Conservation (phyloP, 192 early-diverging fungal genomes). For the Backusella tarrabulga region DNA sequence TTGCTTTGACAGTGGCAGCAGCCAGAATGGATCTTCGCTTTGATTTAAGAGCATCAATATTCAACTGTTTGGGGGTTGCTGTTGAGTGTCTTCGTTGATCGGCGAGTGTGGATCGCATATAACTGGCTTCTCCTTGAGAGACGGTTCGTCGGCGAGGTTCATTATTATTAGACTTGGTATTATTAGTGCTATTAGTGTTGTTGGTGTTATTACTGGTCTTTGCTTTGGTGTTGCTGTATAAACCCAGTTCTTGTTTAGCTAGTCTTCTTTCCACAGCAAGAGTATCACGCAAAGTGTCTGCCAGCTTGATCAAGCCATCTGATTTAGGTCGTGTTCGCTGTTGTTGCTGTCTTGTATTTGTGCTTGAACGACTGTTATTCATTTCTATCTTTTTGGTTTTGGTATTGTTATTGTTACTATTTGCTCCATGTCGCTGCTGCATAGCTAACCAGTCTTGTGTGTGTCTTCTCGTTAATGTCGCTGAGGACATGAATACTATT, state of each 20-base stretch:
- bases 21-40: background rate
- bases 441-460: constrained; percentile 7
- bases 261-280: constrained; percentile 5
- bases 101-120: constrained; percentile 7
- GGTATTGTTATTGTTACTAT: background rate
- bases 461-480: background rate
- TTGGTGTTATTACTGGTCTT: background rate
- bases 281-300: constrained; percentile 10
- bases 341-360: background rate
- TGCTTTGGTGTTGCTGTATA: background rate
- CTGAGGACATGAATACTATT: background rate
- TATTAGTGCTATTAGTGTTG: background rate
- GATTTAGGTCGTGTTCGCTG: background rate
- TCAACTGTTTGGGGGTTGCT: background rate
- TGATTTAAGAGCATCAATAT: background rate
- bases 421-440: background rate
- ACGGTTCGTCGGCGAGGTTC: constrained; percentile 14
- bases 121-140: constrained; percentile 7
- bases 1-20: background rate
- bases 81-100: background rate
- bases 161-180: background rate
- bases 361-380: background rate
- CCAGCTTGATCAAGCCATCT: background rate
- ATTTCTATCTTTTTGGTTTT: background rate
- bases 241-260: constrained; percentile 13